Evolutionary conservation across 176 grass and related monocot species (phyloP).

Genomic region (Carex kokanica): DNA sequence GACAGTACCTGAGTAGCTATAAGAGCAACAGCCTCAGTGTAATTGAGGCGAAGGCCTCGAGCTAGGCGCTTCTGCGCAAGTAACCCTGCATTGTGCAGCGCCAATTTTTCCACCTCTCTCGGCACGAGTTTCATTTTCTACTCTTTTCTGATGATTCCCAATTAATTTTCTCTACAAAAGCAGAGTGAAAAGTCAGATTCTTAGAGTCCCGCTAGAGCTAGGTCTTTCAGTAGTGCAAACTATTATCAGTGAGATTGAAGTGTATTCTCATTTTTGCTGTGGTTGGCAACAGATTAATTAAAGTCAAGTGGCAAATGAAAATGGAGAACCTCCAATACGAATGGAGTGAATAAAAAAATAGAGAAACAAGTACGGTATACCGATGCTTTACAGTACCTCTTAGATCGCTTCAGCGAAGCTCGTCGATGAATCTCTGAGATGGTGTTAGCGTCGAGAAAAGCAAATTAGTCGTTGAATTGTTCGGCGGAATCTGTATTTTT

Average conservation of each 20-base stretch:
- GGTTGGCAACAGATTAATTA: background rate
- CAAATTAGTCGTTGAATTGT: background rate
- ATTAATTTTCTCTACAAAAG: background rate
- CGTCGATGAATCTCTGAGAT: background rate
- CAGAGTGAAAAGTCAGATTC: background rate
- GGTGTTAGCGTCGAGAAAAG: background rate
- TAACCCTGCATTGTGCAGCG: constrained; percentile 79
- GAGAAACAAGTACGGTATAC: background rate
- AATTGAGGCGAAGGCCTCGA: constrained; percentile 81
- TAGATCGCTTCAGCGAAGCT: background rate
- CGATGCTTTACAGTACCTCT: background rate
- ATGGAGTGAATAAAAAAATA: background rate
- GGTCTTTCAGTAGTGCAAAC: background rate
- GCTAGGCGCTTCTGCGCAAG: constrained; percentile 90
- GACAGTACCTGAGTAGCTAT: constrained; percentile 65
- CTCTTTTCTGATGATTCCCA: background rate
- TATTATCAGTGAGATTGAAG: background rate
- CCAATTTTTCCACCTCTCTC: constrained; percentile 78
- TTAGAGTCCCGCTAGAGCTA: background rate
- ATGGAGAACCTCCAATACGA: background rate
- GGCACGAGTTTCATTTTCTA: constrained; percentile 65
- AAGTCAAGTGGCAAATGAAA: background rate
- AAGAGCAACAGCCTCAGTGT: constrained; percentile 75
- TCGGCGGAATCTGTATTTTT: no score
- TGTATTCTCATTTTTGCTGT: background rate